phyloP scores from a whole-genome alignment of 805 yeast species.

The Clavispora santaluciae region DNA sequence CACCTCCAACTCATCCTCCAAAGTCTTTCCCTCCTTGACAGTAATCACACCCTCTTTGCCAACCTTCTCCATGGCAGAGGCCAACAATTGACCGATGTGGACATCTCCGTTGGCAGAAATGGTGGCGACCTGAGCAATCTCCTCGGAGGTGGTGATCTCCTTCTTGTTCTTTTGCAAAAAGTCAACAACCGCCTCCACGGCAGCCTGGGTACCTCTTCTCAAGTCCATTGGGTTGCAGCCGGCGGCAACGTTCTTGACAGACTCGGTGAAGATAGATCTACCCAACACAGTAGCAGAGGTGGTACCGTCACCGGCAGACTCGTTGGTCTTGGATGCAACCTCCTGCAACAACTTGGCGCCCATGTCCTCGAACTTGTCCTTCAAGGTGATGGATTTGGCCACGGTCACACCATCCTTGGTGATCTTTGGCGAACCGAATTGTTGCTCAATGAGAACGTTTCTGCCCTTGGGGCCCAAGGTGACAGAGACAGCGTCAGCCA shows the following conservation, averaged over 20 bases:
- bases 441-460: slow-evolving; percentile 93
- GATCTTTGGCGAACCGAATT: slow-evolving; percentile 94
- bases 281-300: slow-evolving; percentile 96
- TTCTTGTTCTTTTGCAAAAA: slow-evolving; percentile 81
- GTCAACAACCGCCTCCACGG: slow-evolving; percentile 87
- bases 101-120: slow-evolving; percentile 95
- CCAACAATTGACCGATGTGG: slow-evolving; percentile 86
- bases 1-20: slow-evolving; percentile 93
- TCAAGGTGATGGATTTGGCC: slow-evolving; percentile 75
- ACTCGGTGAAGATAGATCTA: slow-evolving; percentile 90
- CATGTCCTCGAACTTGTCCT: slow-evolving; percentile 91
- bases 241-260: slow-evolving; percentile 95
- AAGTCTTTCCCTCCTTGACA: slow-evolving; percentile 94
- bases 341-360: slow-evolving; percentile 95
- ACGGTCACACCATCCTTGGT: slow-evolving; percentile 99
- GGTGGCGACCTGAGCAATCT: slow-evolving; percentile 97
- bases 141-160: slow-evolving; percentile 89
- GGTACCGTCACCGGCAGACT: slow-evolving; percentile 98
- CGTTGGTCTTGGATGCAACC: slow-evolving; percentile 95
- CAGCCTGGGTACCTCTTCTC: slow-evolving; percentile 96
- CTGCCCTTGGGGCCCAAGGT: slow-evolving; percentile 98
- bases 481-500: slow-evolving; percentile 94
- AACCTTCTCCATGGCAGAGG: slow-evolving; percentile 96
- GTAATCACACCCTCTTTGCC: slow-evolving; percentile 99
- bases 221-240: slow-evolving; percentile 99